Percentiles rank a stretch among this genome's conserved stretches.
Evolutionary conservation across 164 flowering plant genomes (phyloP).

Genomic region (Tetracentron sinense): DNA sequence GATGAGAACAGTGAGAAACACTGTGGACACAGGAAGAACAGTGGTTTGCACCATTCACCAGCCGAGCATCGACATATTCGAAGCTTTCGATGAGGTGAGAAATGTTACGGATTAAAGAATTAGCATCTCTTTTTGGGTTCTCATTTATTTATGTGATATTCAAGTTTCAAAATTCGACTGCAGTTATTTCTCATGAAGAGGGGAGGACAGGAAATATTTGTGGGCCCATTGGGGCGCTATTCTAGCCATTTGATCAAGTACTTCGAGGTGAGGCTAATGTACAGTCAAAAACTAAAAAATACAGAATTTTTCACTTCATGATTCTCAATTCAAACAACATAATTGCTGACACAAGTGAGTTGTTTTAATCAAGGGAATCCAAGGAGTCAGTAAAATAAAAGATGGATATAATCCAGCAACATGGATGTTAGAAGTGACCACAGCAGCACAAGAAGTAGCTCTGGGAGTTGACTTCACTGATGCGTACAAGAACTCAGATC

Average conservation of each 20-base stretch:
- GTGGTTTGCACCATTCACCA: slow-evolving; percentile 68
- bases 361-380: slow-evolving; percentile 16
- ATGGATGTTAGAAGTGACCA: slow-evolving; percentile 45
- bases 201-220: slow-evolving; percentile 54
- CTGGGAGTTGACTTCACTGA: slow-evolving; percentile 37
- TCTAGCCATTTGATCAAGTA: slow-evolving; percentile 43
- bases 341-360: neutral
- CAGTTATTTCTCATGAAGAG: slow-evolving; percentile 51
- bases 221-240: slow-evolving; percentile 47
- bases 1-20: slow-evolving; percentile 65
- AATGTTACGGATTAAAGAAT: neutral
- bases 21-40: slow-evolving; percentile 62
- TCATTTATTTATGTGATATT: neutral
- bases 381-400: slow-evolving; percentile 34
- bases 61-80: slow-evolving; percentile 65
- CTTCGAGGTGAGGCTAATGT: slow-evolving; percentile 38
- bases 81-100: slow-evolving; percentile 58
- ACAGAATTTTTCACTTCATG: too few relatives aligned
- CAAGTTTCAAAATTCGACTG: neutral
- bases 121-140: neutral
- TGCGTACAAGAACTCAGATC: slow-evolving; percentile 29
- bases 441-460: slow-evolving; percentile 27
- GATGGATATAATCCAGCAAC: slow-evolving; percentile 48
- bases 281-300: neutral
- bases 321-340: neutral